Evolutionary conservation across 164 flowering plant species (phyloP).

Genomic region (Piper longum): DNA sequence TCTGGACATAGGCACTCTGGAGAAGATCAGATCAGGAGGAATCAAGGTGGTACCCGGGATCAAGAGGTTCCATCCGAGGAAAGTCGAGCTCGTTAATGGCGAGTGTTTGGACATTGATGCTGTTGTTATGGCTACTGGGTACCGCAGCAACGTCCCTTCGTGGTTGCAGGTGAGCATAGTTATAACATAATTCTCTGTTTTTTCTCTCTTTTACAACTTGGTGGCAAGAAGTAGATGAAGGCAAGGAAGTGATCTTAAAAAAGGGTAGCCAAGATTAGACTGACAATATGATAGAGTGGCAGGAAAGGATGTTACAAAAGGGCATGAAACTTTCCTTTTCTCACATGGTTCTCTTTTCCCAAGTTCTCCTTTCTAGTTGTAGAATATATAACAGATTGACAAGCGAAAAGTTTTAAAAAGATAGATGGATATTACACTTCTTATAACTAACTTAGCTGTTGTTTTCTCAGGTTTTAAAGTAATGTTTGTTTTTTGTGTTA

Average conservation of each 20-base stretch:
- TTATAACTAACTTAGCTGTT: background rate
- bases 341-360: background rate
- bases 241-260: background rate
- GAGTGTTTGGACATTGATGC: slow-evolving; percentile 45
- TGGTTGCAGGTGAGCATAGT: slow-evolving; percentile 59
- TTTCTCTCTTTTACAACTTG: background rate
- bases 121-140: slow-evolving; percentile 56
- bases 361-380: no score
- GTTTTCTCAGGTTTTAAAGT: background rate
- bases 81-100: slow-evolving; percentile 40
- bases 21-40: no score
- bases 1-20: slow-evolving; percentile 29
- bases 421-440: no score
- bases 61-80: background rate
- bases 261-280: background rate
- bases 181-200: background rate
- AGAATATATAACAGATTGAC: no score
- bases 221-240: background rate
- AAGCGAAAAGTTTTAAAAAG: no score
- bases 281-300: background rate
- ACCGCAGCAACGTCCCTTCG: slow-evolving; percentile 41
- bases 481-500: background rate
- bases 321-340: background rate
- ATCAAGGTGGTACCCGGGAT: no score
- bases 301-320: no score